Percentiles rank a stretch among this genome's conserved stretches.
These are phyloP conservation scores for Neofusicoccum parvum DNA, from an alignment of 2,329 filamentous ascomycete species.

Conservation along the genomic window DNA sequence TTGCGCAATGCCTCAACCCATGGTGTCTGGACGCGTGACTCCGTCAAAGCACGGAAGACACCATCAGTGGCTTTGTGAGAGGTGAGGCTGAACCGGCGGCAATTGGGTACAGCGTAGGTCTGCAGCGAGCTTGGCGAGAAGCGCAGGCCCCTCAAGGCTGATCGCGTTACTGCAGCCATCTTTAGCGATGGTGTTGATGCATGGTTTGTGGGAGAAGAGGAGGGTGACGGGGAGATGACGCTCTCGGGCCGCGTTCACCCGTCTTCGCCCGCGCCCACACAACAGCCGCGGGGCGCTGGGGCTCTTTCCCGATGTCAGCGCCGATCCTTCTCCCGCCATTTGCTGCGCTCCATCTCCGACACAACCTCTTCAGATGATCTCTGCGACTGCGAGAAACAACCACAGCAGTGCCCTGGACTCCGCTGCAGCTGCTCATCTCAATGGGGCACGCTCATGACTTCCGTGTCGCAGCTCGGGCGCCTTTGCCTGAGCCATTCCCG, in stretches of 20 bases:
- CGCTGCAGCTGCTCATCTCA: neutral
- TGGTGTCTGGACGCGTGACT: constrained; percentile 64
- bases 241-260: constrained; percentile 6
- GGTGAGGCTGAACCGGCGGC: constrained; percentile 17
- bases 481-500: constrained; percentile 33
- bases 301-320: constrained; percentile 10
- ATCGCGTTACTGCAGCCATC: constrained; percentile 12
- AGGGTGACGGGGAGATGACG: neutral
- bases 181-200: constrained; percentile 2
- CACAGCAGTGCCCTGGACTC: neutral
- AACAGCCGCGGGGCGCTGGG: neutral
- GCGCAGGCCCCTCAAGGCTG: neutral
- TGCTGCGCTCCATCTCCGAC: neutral
- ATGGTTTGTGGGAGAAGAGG: neutral
- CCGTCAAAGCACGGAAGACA: constrained; percentile 62
- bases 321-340: neutral
- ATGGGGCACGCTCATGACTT: constrained; percentile 28
- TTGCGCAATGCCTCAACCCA: constrained; percentile 67
- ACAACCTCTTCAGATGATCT: neutral
- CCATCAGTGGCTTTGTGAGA: constrained; percentile 51
- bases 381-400: neutral
- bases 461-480: constrained; percentile 36
- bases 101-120: neutral
- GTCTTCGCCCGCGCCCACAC: constrained; percentile 3
- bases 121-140: neutral